Evolutionary conservation across 495 filamentous ascomycete species (phyloP), one percentile per base, ranked within the genome.

Genomic region (Tuber borchii): DNA sequence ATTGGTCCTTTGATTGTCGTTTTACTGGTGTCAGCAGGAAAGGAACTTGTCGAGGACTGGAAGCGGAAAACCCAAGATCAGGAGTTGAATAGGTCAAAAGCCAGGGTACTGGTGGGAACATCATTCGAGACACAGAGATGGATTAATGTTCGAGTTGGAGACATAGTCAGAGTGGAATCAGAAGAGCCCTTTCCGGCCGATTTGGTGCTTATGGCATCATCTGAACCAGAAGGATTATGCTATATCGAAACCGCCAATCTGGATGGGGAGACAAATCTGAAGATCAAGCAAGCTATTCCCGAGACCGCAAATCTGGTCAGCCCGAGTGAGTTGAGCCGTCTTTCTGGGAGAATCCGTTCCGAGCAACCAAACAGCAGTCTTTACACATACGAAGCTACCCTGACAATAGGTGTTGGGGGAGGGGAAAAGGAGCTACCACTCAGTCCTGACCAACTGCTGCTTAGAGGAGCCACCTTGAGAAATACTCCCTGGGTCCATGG

Each of bases 221-320:
- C 96, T 9, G 96, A 99, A 83, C 96, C 96, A 2, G 96, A 99
- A 85, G 96, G 96, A 77, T 84, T 99, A 74, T 99, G 96, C 84
- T 99, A 99, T 82, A 99, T 98, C 81, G 96, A 99, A 86, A 99
- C 96, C 0, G 95, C 96, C 44, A 99, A 99, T 83, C 85, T 99
- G 73, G 96, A 99, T 80, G 96, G 96, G 74, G 96, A 99, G 84
- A 99, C 96, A 31, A 99, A 99, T 82, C 86, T 99, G 74, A 99
- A 99, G 84, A 97, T 99, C 85, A 99, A 99, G 85, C 96, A 99
- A 86, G 94, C 91, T 43, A 92, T 97, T 72, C 95, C 96, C 2
- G 96, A 99, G 86, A 98, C 96, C 1, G 90, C 91, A 72, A 88
- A 91, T 76, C 86, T 97, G 74, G 95, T 98, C 74, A 96, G 92